A percentile compares a stretch with the other conserved stretches of the same genome.
Evolutionary conservation across 352 stramenopile species (phyloP).

Genomic region (Globisporangium ultimum): DNA sequence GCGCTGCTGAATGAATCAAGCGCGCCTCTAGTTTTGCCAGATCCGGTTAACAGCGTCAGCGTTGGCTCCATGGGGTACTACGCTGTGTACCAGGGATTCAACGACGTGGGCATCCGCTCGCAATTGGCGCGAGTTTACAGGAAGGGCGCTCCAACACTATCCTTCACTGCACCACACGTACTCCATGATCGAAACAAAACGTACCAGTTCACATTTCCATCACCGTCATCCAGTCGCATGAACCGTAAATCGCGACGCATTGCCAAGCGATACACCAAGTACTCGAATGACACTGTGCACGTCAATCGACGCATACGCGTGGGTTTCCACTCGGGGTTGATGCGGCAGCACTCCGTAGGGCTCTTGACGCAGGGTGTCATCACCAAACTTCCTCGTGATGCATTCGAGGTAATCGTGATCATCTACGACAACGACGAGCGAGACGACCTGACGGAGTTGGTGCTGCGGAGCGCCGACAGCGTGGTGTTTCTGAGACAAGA

Average conservation of each 20-base stretch:
- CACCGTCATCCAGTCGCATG: too few relatives aligned
- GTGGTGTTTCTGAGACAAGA: conserved; percentile 16
- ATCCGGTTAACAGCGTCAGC: conserved; percentile 21
- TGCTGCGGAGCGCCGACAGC: conserved; percentile 6
- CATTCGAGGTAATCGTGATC: conserved; percentile 35
- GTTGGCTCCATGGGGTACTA: conserved; percentile 57
- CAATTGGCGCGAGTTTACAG: conserved; percentile 45
- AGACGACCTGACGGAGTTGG: conserved; percentile 17
- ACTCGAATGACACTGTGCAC: neutral
- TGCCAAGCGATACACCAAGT: too few relatives aligned
- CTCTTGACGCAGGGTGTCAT: conserved; percentile 50
- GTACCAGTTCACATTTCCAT: conserved; percentile 4
- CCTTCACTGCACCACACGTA: conserved; percentile 28
- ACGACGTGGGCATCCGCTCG: conserved; percentile 34
- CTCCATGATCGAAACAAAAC: conserved; percentile 5
- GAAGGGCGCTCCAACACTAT: conserved; percentile 16
- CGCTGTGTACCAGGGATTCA: conserved; percentile 48
- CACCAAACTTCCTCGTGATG: conserved; percentile 10
- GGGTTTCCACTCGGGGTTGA: conserved; percentile 48
- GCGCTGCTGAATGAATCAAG: conserved; percentile 2
- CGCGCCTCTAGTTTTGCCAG: conserved; percentile 7
- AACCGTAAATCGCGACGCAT: too few relatives aligned
- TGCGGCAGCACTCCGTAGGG: conserved; percentile 57
- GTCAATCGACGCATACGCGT: conserved; percentile 21
- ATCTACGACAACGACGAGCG: conserved; percentile 10